phyloP scores from a whole-genome alignment of 129 eudicot genomes.

The Chrysanthemum seticuspe region DNA sequence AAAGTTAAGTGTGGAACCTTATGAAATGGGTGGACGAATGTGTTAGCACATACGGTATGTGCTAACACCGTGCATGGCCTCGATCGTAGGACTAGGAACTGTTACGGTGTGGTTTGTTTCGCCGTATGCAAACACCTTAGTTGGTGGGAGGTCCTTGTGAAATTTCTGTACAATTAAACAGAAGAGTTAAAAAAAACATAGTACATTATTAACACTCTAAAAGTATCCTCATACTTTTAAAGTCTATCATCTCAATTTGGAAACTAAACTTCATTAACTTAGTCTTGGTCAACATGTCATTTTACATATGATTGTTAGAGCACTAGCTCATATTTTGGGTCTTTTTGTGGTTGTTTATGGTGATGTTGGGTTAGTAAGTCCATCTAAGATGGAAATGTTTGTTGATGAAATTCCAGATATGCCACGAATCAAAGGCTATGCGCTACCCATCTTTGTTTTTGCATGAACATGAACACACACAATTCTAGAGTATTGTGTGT shows the following conservation, averaged over 20 bases:
- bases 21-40: too few relatives aligned
- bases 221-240: too few relatives aligned
- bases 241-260: too few relatives aligned
- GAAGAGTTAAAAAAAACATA: too few relatives aligned
- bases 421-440: slow-evolving; percentile 68
- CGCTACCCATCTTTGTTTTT: slow-evolving; percentile 20
- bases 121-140: slow-evolving; percentile 83
- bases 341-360: slow-evolving; percentile 23
- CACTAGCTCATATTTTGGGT: slow-evolving; percentile 2
- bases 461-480: slow-evolving; percentile 30
- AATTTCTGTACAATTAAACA: slow-evolving; percentile 58
- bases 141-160: slow-evolving; percentile 76
- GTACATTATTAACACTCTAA: too few relatives aligned
- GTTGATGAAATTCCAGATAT: slow-evolving; percentile 83
- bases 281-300: too few relatives aligned
- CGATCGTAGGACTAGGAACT: slow-evolving; percentile 87
- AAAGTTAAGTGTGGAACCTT: too few relatives aligned
- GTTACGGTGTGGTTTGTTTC: slow-evolving; percentile 48
- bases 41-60: slow-evolving; percentile 21
- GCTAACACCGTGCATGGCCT: slow-evolving; percentile 63
- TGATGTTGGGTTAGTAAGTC: slow-evolving; percentile 34
- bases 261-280: too few relatives aligned
- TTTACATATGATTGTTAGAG: too few relatives aligned
- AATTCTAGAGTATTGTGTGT: background rate
- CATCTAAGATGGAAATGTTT: slow-evolving; percentile 59